Evolutionary conservation across 805 yeast genomes (phyloP).

Genomic region (Teunomyces atbi): DNA sequence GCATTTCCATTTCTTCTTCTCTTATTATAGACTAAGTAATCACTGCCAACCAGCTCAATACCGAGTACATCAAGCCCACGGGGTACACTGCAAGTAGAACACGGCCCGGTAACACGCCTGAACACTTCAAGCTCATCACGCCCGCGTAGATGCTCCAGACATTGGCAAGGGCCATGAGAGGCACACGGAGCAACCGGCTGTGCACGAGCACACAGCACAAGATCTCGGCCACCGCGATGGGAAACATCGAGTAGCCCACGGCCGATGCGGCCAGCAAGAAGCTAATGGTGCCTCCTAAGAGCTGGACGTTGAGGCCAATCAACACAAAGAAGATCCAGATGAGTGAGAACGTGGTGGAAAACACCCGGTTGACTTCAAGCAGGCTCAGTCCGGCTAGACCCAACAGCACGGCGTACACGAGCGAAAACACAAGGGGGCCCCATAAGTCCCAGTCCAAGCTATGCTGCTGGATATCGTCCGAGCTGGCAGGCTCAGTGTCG

Average conservation of each 20-base stretch:
- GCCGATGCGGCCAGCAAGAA: slow-evolving; percentile 68
- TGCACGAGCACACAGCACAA: slow-evolving; percentile 46
- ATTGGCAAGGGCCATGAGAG: slow-evolving; percentile 45
- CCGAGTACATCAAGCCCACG: slow-evolving; percentile 58
- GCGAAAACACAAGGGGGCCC: slow-evolving; percentile 70
- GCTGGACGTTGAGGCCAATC: slow-evolving; percentile 63
- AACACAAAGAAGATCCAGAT: slow-evolving; percentile 62
- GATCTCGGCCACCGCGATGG: slow-evolving; percentile 54
- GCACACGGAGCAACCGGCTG: slow-evolving; percentile 49
- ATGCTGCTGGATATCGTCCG: slow-evolving; percentile 8
- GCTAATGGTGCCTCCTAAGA: slow-evolving; percentile 60
- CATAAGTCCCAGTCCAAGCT: slow-evolving; percentile 60
- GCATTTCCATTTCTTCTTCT: background rate
- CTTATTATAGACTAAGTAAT: slow-evolving; percentile 38
- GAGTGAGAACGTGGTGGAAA: slow-evolving; percentile 61
- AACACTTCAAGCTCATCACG: slow-evolving; percentile 56
- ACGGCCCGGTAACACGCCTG: slow-evolving; percentile 65
- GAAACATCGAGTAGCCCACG: slow-evolving; percentile 69
- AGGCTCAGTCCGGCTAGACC: slow-evolving; percentile 26
- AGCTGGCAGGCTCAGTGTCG: slow-evolving; percentile 10
- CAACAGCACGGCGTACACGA: slow-evolving; percentile 52
- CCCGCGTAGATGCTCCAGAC: slow-evolving; percentile 68
- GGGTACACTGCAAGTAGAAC: slow-evolving; percentile 65
- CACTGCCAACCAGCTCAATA: slow-evolving; percentile 65
- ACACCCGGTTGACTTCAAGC: slow-evolving; percentile 48